Evolutionary conservation across 164 flowering plant species (phyloP), one percentile per base, ranked within the genome.

Genomic region (Nymphaea thermarum): DNA sequence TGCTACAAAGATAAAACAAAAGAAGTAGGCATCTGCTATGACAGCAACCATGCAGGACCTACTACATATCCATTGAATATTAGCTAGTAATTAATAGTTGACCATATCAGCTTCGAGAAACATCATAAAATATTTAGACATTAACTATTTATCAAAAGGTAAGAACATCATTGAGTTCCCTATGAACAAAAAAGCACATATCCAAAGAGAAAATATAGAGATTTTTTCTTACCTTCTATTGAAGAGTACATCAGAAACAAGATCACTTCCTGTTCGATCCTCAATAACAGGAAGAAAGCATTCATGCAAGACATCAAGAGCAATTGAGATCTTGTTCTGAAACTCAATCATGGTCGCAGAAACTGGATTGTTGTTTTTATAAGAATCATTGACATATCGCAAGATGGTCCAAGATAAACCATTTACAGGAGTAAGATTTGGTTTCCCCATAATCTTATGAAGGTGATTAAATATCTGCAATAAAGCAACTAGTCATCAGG

Each of bases 231-330:
- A 51, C 57, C 57, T 51, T 79, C 77, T 85, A 74, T 83, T 76
- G 73, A 90, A 92, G 44, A 95, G 75, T 66, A 88, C 84, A 81
- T 90, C 96, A 71, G 80, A 84, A 45, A 84, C 76, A 47, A 94
- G 74, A 78, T 91, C 96, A 41, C 85, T 83, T 63, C 71, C 66
- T n/a, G 89, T 81, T 7, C 59, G 63, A 65, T 80, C 75, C 41
- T 87, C 96, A 66, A 70, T 76, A 43, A 87, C 75, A 67, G 91
- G 87, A 68, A 82, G 83, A 71, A 95, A 94, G 74, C 93, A 92
- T 73, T 95, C 99, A 62, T 90, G 97, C 85, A 95, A 81, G 63
- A 92, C 85, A 57, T 65, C 71, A 36, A 88, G 82, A 60, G 98
- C 98, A 67, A 86, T 71, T 78, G 72, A 80, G 17, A 94, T 93